Base-by-base conservation (phyloP, 1,284 basidiomycete genomes). In the Sanghuangporus weigelae region DNA sequence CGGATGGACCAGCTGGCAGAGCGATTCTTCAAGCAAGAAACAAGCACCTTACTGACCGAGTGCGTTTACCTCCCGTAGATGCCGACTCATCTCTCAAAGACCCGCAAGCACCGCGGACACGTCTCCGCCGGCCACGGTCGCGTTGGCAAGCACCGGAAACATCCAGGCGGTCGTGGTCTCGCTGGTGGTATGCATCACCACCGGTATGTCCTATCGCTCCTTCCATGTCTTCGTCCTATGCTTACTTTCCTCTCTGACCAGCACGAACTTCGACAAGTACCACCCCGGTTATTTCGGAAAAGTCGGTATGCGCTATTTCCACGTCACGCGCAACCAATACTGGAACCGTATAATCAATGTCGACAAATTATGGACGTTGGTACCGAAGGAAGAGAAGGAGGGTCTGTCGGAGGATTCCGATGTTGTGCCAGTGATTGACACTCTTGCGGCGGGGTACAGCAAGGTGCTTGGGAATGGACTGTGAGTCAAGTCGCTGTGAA, bases 111-210 rank as follows among this genome's bases (percentile, higher is more conserved):
- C 83, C 87, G 95, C 75, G 95, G 95, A 74, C 95, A 99, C 84
- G 96, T 99, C 74, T 98, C 96, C 71, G 95, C 95, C 75, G 95
- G 95, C 83, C 90, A 98, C 81, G 96, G 96, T 81, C 96, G 96
- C 92, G 92, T 99, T 76, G 97, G 96, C 73, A 98, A 99, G 88
- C 96, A 99, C 89, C 92, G 96, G 80, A 98, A 99, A 82, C 95
- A 97, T 77, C 97, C 97, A 67, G 96, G 96, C 84, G 96, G 96
- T 94, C 93, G 96, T 81, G 96, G 96, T 98, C 92, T 98, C 74
- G 96, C 96, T 83, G 97, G 96, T 95, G 96, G 97, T 88, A 86
- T 90, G 82, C 96, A 98, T 84, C 96, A 99, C 85, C 97, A 99
- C 90, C 85, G 96, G 90, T 92, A 73, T 72, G 88, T 83, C 38